These are phyloP conservation scores for Primulina eburnea DNA, from an alignment of 257 asterid species.

Conservation along the genomic window DNA sequence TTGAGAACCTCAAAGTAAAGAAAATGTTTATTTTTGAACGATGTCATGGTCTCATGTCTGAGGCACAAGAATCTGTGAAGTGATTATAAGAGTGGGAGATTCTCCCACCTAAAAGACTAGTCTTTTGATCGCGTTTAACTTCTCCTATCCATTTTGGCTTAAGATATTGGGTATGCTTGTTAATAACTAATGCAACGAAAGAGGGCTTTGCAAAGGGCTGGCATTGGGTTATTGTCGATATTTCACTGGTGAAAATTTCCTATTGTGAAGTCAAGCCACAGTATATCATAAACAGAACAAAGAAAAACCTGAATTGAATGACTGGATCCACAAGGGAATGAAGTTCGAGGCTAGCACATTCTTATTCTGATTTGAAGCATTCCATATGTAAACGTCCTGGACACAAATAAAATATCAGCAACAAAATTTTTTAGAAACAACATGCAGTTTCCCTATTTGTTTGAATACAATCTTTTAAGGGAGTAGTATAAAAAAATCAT, in stretches of 20 bases:
- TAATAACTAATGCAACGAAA: neutral
- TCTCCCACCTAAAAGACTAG: no score
- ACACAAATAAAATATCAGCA: conserved; percentile 12
- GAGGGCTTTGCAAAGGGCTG: neutral
- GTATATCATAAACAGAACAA: conserved; percentile 6
- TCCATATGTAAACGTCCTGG: conserved; percentile 58
- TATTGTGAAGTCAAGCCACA: neutral
- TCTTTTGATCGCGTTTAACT: neutral
- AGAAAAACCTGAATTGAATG: conserved; percentile 58
- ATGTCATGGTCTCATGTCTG: neutral
- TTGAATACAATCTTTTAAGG: no score
- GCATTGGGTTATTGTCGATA: no score
- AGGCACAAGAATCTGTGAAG: neutral
- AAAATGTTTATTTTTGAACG: neutral
- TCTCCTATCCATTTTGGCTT: neutral
- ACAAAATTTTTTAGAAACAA: neutral
- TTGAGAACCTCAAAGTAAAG: neutral
- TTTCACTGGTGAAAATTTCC: no score
- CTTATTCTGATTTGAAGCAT: conserved; percentile 52
- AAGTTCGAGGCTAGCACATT: conserved; percentile 70
- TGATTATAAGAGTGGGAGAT: no score
- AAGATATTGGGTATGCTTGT: neutral
- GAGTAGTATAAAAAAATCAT: no score
- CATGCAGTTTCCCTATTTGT: no score
- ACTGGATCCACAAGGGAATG: conserved; percentile 71